Evolutionary conservation across 495 filamentous ascomycete species (phyloP).

Genomic region (Cairneyella variabilis): DNA sequence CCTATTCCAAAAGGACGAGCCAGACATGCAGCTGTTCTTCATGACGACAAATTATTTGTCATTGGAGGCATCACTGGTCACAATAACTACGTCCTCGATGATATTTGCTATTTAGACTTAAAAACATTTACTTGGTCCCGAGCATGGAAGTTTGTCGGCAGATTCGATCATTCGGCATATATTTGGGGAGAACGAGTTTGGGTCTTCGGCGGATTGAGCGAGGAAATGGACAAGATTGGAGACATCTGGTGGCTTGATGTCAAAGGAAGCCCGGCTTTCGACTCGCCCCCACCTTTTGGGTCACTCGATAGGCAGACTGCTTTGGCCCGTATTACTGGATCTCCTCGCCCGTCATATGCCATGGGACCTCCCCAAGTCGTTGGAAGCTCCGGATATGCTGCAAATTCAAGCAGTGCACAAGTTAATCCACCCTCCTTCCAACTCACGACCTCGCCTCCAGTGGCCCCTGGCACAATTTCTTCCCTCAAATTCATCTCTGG

Average conservation of each 20-base stretch:
- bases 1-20: constrained; percentile 83
- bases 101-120: constrained; percentile 92
- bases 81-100: constrained; percentile 84
- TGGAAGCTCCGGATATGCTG: constrained; percentile 73
- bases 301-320: constrained; percentile 45
- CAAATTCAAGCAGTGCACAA: constrained; percentile 85
- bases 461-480: constrained; percentile 78
- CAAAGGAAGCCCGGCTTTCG: constrained; percentile 80
- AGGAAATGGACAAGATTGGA: constrained; percentile 91
- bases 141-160: constrained; percentile 87
- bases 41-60: constrained; percentile 95
- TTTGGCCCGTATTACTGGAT: constrained; percentile 32
- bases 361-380: constrained; percentile 36
- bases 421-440: constrained; percentile 67
- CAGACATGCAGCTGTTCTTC: constrained; percentile 86
- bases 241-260: constrained; percentile 97
- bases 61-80: constrained; percentile 86
- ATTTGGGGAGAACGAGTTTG: constrained; percentile 88
- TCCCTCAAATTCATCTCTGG: constrained; percentile 86
- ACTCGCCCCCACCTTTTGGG: constrained; percentile 67
- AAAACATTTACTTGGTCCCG: constrained; percentile 98
- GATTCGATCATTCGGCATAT: constrained; percentile 92
- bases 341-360: constrained; percentile 28
- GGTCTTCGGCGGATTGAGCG: constrained; percentile 94
- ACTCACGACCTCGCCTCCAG: constrained; percentile 65